Evolutionary conservation across 208 protist genomes (phyloP).

Genomic region (Eutreptiella sp.): DNA sequence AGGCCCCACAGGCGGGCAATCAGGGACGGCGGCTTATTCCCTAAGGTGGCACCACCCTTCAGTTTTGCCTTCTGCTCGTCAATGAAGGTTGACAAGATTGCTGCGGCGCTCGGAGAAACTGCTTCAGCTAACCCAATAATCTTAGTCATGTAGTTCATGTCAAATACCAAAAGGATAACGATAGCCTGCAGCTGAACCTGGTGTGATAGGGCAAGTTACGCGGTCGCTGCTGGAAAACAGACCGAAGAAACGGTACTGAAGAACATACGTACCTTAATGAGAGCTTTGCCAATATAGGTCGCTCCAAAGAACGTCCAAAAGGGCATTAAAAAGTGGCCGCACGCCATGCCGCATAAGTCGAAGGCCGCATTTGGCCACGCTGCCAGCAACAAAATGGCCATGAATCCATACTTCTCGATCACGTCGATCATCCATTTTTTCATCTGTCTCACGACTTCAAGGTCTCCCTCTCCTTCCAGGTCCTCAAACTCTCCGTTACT

Average conservation of each 20-base stretch:
- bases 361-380: slow-evolving; percentile 94
- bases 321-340: slow-evolving; percentile 89
- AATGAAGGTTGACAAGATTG: no score
- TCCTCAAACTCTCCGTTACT: slow-evolving; percentile 47
- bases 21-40: no score
- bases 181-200: no score
- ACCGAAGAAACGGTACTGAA: slow-evolving; percentile 78
- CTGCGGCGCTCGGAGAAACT: no score
- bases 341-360: slow-evolving; percentile 90
- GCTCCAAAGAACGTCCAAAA: slow-evolving; percentile 93
- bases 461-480: slow-evolving; percentile 34
- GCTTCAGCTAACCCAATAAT: no score
- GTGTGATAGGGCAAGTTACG: no score
- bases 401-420: slow-evolving; percentile 79
- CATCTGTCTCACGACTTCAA: slow-evolving; percentile 60
- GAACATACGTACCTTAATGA: slow-evolving; percentile 78
- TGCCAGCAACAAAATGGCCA: slow-evolving; percentile 81
- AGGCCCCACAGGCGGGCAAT: no score
- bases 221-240: slow-evolving; percentile 69
- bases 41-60: no score
- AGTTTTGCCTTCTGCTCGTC: no score
- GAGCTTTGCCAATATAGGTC: slow-evolving; percentile 88
- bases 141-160: no score
- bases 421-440: slow-evolving; percentile 65
- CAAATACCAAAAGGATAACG: no score